These are phyloP conservation scores for Eimeria necatrix DNA, from an alignment of 169 alveolate genomes.

Conservation along the genomic window DNA sequence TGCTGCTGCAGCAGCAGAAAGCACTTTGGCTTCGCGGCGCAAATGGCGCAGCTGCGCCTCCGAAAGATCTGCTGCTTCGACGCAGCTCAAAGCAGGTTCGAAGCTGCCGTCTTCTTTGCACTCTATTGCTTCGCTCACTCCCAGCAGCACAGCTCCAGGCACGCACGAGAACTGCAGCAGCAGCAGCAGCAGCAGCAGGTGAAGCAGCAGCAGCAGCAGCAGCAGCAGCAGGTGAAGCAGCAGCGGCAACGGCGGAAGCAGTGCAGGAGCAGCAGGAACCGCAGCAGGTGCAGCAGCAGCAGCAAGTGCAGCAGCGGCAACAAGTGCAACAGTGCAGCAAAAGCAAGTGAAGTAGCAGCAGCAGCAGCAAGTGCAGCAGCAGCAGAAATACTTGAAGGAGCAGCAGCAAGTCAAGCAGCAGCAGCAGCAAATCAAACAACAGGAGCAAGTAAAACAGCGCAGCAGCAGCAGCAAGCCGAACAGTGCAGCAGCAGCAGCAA, in stretches of 20 bases:
- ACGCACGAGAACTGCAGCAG: conserved; percentile 24
- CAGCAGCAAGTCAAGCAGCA: too few relatives aligned
- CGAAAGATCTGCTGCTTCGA: not conserved
- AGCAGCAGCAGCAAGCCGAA: too few relatives aligned
- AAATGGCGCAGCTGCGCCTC: conserved; percentile 38
- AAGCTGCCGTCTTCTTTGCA: not conserved
- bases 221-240: too few relatives aligned
- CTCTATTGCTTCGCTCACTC: conserved; percentile 7
- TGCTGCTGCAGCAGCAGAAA: conserved; percentile 57
- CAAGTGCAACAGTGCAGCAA: not conserved
- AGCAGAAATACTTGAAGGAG: too few relatives aligned
- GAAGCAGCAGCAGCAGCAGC: too few relatives aligned
- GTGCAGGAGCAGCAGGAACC: not conserved
- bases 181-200: not conserved
- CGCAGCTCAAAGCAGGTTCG: not conserved
- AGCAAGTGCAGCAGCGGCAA: not conserved
- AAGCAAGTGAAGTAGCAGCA: too few relatives aligned
- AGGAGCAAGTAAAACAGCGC: not conserved
- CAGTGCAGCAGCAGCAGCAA: too few relatives aligned
- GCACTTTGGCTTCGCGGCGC: conserved; percentile 69
- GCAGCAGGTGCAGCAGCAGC: not conserved
- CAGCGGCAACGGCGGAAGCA: too few relatives aligned
- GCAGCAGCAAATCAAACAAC: too few relatives aligned
- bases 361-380: too few relatives aligned
- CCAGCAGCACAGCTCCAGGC: conserved; percentile 24